Evolutionary conservation across 2,329 filamentous ascomycete species (phyloP), one percentile per base, ranked within the genome.

Genomic region (Microsporum ferrugineum): DNA sequence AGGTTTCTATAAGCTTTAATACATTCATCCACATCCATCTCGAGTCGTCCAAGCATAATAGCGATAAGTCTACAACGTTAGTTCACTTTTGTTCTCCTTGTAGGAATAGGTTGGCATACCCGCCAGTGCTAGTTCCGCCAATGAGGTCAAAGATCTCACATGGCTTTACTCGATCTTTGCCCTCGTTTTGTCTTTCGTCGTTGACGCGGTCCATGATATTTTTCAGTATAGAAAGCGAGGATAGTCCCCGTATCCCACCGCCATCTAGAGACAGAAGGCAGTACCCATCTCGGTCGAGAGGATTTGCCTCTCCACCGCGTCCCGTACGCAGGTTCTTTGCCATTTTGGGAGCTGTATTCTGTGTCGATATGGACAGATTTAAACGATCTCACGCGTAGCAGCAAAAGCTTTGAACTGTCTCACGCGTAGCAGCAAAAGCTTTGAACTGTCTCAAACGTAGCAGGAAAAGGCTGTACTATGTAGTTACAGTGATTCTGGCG

Each of bases 241-340:
- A 73, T 65, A 57, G 95, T 56, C 91, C 91, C 66, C 91, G 87
- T 61, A 96, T 89, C 63, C 91, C 91, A 70, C 91, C 91, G 66
- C 63, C 68, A 73, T 71, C 53, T 69, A 62, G 10, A 73, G 68
- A 66, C 34, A 64, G 61, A 7, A 60, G 33, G 36, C 63, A 62
- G 3, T 62, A 6, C 1, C 57, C 58, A 17, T 45, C 23, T 6
- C 14, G n/a, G 45, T 60, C 47, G 7, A 61, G 45, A 10, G 43
- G 51, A 31, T 63, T 41, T 2, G 53, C 69, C 66, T 5, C 71
- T 23, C 17, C 17, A 23, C 17, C 17, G 17, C 17, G 17, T 23
- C 17, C 17, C 1, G 17, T 23, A 23, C 17, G 17, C 17, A 23
- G 17, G 17, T 23, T 23, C 17, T 23, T 23, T 23, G 17, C 17